Base-by-base conservation (phyloP, 192 early-diverging fungal genomes). In the Coemansia sp. region DNA sequence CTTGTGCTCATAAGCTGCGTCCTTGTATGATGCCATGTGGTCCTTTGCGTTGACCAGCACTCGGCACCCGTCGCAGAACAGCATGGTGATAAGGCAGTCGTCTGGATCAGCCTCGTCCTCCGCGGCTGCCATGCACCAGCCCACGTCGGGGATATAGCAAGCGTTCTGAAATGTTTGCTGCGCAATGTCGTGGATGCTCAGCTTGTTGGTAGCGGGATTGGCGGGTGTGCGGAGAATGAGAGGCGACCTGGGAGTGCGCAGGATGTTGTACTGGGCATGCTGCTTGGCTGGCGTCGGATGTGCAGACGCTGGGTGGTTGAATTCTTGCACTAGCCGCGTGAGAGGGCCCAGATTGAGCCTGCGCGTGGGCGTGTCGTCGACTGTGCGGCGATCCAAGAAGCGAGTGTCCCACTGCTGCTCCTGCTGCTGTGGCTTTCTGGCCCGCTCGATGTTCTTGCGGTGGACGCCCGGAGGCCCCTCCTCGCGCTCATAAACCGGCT, bases 91-190 rank as follows among this genome's bases (percentile, higher is more conserved):
- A 1, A 60, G 35, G 32, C 53, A 65, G 53, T 68, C 66, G 12
- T 65, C 67, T 4, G 54, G 53, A 2, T 62, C 59, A 0, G 21
- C 10, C 11, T 58, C 68, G 56, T 70, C 54, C 10, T 46, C 43
- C 4, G 46, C n/a, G 21, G 57, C 62, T 0, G 62, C 68, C 53
- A 82, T 44, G 37, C 81, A 82, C 81, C 81, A 82, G 14, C 81
- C 81, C 18, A 82, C 64, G 0, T 72, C 56, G 1, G 72, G 71
- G 27, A 82, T 71, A 54, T 69, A 82, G 34, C 75, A 63, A 0
- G 66, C 68, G 27, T 52, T 53, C 9, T 63, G 38, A 17, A 72
- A 69, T 4, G 54, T 36, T 36, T 58, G 68, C 48, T 55, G 42
- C 44, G 62, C 24, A 4, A 42, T 38, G 33, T 63, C 50, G n/a